Base-by-base conservation (phyloP, 2,329 filamentous ascomycete genomes). In the Chrysosporium keratinophilum region DNA sequence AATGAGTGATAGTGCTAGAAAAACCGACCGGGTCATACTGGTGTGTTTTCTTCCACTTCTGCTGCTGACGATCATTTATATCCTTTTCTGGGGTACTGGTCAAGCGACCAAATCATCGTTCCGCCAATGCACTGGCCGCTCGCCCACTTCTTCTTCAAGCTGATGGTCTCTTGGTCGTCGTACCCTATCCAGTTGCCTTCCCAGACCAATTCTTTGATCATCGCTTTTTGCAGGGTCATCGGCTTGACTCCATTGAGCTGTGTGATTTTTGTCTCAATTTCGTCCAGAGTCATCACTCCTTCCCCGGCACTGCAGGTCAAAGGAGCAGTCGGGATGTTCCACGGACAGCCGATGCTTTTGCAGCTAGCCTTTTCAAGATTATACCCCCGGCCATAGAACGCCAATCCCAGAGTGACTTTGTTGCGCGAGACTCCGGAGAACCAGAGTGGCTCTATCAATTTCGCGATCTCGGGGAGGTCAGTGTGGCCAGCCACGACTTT, bases 91-190 rank as follows among this genome's bases (percentile, higher is more conserved):
- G 44, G 23, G 23, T 59, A 58, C 37, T 47, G 50, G 44, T 57
- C 57, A 23, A 59, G 35, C 39, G 55, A 61, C 67, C 67, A 70
- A 11, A 61, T 59, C 63, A 69, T 66, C 17, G 62, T 64, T 23
- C 66, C 67, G 7, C 66, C 64, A 37, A 70, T 63, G 56, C 67
- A 68, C 5, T 50, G 46, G 17, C 51, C 50, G 40, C 62, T 57
- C 2, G 66, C 67, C 49, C 57, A 67, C 0, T 49, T 44, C 40
- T 59, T 59, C 58, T 69, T 70, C 46, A 59, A 20, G 11, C 28
- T 10, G 10, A 54, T 51, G 5, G 63, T 65, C 14, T 63, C 58
- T 10, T 28, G 11, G 41, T 65, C 63, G 40, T 65, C 63, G 45
- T 60, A 65, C 0, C 58, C 60, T 2, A 65, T 56, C 64, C 63